Base-by-base conservation (phyloP, 2,329 filamentous ascomycete genomes). In the Colletotrichum spaethianum region DNA sequence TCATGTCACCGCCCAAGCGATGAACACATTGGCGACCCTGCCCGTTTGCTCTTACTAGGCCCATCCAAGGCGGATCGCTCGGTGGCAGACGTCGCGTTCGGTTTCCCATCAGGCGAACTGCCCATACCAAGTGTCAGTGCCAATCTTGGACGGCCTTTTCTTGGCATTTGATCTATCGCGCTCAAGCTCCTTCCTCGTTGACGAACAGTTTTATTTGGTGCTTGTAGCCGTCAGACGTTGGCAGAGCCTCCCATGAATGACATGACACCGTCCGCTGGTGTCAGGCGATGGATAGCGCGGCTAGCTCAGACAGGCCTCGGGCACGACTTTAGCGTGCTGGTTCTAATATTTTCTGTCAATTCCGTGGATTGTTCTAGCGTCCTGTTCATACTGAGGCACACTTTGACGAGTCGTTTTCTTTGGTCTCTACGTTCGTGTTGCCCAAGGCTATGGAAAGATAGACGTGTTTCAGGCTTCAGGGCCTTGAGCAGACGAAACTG, bases 141-240 rank as follows among this genome's bases (percentile, higher is more conserved):
- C 59, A 38, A n/a, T 18, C 26, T 44, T 33, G 52, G 46, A 65
- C 52, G 52, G 57, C 23, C 52, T 31, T 36, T 18, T 56, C 46
- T 71, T 73, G 55, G 70, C 61, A 71, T 73, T 71, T 33, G 12
- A 59, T 62, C 23, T 61, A 36, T 46, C 33, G 26, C 36, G 26
- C 52, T 53, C 36, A 48, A 31, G 23, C 28, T 56, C 60, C 28
- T 57, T 56, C 50, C 26, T 46, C 26, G 48, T 64, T 48, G 11
- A 64, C 33, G 52, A 48, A 28, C 53, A 28, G 46, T 55, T 31
- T 40, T 23, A 42, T 48, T 23, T 26, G n/a, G 28, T 33, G 14
- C 40, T 62, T 26, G 56, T 56, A 23, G 16, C 23, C 36, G 42
- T 52, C 44, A 12, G 57, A 33, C 40, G 18, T 44, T 62, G 56